Percentiles rank a stretch among this genome's conserved stretches.
Conservation (phyloP, 2,329 filamentous ascomycete species). For the Phialophora chinensis region DNA sequence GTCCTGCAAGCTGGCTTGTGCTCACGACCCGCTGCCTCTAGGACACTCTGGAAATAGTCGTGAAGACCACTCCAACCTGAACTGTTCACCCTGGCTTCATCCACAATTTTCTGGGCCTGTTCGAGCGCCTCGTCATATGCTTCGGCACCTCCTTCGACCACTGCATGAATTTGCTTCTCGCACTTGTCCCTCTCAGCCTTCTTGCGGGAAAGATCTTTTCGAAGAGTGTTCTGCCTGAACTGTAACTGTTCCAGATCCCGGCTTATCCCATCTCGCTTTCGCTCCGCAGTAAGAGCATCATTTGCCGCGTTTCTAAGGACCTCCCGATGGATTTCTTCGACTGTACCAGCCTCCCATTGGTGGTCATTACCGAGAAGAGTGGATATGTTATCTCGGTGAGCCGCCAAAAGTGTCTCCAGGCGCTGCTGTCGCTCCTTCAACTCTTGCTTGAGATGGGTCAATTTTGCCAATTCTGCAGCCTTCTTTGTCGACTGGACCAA, state of each 20-base stretch:
- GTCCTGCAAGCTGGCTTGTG: constrained; percentile 76
- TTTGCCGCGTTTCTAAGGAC: constrained; percentile 55
- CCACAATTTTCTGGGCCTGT: constrained; percentile 58
- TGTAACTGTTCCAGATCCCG: constrained; percentile 79
- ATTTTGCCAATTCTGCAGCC: constrained; percentile 79
- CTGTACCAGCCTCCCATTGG: constrained; percentile 70
- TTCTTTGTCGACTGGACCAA: constrained; percentile 81
- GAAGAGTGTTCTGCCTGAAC: constrained; percentile 70
- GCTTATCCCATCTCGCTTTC: constrained; percentile 70
- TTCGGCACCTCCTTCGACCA: constrained; percentile 58
- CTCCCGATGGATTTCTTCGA: constrained; percentile 74
- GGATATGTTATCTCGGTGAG: constrained; percentile 74
- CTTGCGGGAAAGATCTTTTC: constrained; percentile 69
- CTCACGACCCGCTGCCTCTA: constrained; percentile 53
- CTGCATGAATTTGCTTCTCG: constrained; percentile 66
- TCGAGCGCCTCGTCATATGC: constrained; percentile 60
- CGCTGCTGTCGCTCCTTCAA: constrained; percentile 73
- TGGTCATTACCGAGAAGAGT: constrained; percentile 63
- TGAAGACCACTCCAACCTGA: constrained; percentile 71
- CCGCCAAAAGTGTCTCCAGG: constrained; percentile 76
- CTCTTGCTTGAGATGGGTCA: constrained; percentile 84
- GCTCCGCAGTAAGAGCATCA: constrained; percentile 66
- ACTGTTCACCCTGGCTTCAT: constrained; percentile 65
- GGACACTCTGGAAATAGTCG: constrained; percentile 73
- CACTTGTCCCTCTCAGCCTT: constrained; percentile 66